phyloP scores from a whole-genome alignment of 768 basidiomycete species.

The Neoboletus magnificus region DNA sequence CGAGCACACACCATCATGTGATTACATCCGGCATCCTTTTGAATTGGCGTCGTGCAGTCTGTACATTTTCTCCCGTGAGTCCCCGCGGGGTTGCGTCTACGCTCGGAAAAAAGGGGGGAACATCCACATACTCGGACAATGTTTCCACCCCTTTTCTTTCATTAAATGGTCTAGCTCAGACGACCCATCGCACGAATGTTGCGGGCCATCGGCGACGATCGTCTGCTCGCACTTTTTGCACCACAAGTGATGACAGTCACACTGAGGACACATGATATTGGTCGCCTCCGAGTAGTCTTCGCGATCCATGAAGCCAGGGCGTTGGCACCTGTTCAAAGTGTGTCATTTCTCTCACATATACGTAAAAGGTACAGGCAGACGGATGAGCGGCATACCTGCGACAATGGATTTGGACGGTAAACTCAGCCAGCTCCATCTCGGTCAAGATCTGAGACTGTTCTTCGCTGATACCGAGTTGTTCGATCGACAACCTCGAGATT shows the following conservation, averaged over 20 bases:
- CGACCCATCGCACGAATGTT: constrained; percentile 58
- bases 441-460: constrained; percentile 39
- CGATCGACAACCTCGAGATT: constrained; percentile 38
- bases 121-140: constrained; percentile 51
- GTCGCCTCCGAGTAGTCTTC: constrained; percentile 39
- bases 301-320: constrained; percentile 48
- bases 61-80: not conserved
- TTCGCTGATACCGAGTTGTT: constrained; percentile 45
- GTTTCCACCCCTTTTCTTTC: constrained; percentile 56
- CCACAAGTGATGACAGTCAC: constrained; percentile 50
- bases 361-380: not conserved
- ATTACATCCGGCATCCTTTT: constrained; percentile 52
- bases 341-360: not conserved
- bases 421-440: constrained; percentile 45
- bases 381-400: constrained; percentile 37
- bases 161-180: constrained; percentile 52
- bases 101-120: not conserved
- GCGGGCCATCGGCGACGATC: constrained; percentile 33
- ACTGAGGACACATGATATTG: constrained; percentile 49
- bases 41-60: constrained; percentile 51
- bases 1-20: constrained; percentile 48
- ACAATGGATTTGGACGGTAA: constrained; percentile 47
- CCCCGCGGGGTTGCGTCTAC: not conserved
- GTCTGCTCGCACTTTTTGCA: constrained; percentile 57
- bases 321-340: constrained; percentile 41